Evolutionary conservation across 2,329 filamentous ascomycete genomes (phyloP).

Genomic region (Cladosporium sp.): DNA sequence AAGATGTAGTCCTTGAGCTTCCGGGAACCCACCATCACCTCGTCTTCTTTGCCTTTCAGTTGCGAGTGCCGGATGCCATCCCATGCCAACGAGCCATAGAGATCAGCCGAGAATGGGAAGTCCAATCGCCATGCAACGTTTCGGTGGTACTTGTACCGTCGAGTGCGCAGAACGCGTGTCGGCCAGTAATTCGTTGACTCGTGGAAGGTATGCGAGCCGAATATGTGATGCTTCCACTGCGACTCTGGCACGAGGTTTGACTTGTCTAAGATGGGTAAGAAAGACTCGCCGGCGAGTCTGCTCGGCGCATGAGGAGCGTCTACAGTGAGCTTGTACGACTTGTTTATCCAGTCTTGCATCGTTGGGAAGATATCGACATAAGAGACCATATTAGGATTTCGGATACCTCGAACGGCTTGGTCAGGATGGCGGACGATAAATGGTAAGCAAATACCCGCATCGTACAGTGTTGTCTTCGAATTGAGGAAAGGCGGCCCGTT

Average conservation of each 20-base stretch:
- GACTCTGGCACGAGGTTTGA: slow-evolving; percentile 26
- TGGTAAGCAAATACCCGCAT: slow-evolving; percentile 49
- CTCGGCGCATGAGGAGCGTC: not conserved
- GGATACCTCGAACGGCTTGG: slow-evolving; percentile 32
- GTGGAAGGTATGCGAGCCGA: slow-evolving; percentile 55
- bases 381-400: not conserved
- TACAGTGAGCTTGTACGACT: not conserved
- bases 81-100: slow-evolving; percentile 48
- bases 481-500: slow-evolving; percentile 54
- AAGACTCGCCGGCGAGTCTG: not conserved
- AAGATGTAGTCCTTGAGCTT: slow-evolving; percentile 46
- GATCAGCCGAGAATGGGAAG: slow-evolving; percentile 38
- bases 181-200: slow-evolving; percentile 55
- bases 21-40: slow-evolving; percentile 43
- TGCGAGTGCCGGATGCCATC: slow-evolving; percentile 42
- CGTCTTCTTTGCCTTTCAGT: slow-evolving; percentile 31
- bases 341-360: not conserved
- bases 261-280: slow-evolving; percentile 29
- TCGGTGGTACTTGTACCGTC: slow-evolving; percentile 52
- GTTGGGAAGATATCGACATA: not conserved
- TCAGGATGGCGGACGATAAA: slow-evolving; percentile 44
- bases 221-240: slow-evolving; percentile 42
- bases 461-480: slow-evolving; percentile 54
- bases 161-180: slow-evolving; percentile 48
- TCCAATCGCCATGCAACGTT: slow-evolving; percentile 46